A percentile compares a stretch with the other conserved stretches of the same genome.
These are phyloP conservation scores for Fraxinus ornus DNA, from an alignment of 305 asterid genomes.

Conservation along the genomic window DNA sequence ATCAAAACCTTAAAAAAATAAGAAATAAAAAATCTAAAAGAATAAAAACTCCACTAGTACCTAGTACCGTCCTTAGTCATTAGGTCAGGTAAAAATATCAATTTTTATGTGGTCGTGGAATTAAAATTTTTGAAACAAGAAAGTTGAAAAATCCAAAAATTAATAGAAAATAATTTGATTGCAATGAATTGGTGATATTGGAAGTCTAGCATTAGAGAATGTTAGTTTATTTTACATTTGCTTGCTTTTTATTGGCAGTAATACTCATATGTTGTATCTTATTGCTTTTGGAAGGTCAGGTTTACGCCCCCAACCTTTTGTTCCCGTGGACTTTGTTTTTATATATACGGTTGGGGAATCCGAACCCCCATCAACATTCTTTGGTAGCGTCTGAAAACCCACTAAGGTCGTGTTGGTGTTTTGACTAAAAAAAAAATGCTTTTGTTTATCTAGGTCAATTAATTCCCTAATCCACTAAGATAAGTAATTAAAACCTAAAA, in stretches of 20 bases:
- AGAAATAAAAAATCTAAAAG: neutral
- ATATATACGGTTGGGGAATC: neutral
- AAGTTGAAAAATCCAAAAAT: neutral
- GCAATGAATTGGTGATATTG: neutral
- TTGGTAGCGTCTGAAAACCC: neutral
- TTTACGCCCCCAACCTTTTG: neutral
- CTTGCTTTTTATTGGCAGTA: neutral
- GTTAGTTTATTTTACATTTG: neutral
- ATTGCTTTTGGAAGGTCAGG: neutral
- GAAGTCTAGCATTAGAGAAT: neutral
- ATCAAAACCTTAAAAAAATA: no score
- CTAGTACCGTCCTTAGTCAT: neutral
- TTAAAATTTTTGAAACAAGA: neutral
- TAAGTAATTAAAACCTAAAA: neutral
- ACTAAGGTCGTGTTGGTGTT: neutral
- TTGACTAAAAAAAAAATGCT: neutral
- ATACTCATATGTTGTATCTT: neutral
- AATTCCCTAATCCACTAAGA: neutral
- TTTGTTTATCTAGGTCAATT: neutral
- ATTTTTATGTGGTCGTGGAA: neutral
- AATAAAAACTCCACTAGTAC: neutral
- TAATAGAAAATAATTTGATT: neutral
- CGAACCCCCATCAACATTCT: neutral
- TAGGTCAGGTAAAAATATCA: neutral
- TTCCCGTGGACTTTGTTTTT: neutral